Evolutionary conservation across 2,329 filamentous ascomycete genomes (phyloP).

Genomic region (Ophiostoma australiae): DNA sequence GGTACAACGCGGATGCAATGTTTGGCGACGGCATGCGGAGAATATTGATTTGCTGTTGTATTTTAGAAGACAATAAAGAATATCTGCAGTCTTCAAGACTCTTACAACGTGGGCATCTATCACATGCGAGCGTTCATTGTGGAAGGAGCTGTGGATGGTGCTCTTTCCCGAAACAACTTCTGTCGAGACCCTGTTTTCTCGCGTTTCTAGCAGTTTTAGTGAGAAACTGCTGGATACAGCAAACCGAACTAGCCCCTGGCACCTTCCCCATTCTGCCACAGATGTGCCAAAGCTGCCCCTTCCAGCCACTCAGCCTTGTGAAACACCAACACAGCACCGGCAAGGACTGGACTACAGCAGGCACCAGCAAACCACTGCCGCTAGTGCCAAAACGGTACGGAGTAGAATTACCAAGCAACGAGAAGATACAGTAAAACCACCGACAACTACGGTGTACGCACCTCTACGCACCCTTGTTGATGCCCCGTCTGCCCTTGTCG

Average conservation of each 20-base stretch:
- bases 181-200: slow-evolving; percentile 1
- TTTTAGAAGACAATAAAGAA: not conserved
- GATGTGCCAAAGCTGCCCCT: not conserved
- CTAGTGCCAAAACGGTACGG: not conserved
- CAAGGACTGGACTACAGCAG: not conserved
- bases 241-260: not conserved
- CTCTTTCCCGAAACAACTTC: not conserved
- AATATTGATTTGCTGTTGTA: not conserved
- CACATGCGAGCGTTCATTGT: not conserved
- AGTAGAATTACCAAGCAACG: not conserved
- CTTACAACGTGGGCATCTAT: not conserved
- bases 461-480: slow-evolving; percentile 30
- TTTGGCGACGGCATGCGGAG: not conserved
- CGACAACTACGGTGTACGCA: not conserved
- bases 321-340: not conserved
- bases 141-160: not conserved
- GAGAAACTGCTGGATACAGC: not conserved
- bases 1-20: not conserved
- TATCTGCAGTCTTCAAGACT: not conserved
- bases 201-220: not conserved
- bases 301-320: slow-evolving; percentile 10
- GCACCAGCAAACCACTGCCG: slow-evolving; percentile 1
- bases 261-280: not conserved
- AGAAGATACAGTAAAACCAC: not conserved
- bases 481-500: slow-evolving; percentile 60